phyloP scores from a whole-genome alignment of 1,284 basidiomycete genomes.

The Peniophora sp. region DNA sequence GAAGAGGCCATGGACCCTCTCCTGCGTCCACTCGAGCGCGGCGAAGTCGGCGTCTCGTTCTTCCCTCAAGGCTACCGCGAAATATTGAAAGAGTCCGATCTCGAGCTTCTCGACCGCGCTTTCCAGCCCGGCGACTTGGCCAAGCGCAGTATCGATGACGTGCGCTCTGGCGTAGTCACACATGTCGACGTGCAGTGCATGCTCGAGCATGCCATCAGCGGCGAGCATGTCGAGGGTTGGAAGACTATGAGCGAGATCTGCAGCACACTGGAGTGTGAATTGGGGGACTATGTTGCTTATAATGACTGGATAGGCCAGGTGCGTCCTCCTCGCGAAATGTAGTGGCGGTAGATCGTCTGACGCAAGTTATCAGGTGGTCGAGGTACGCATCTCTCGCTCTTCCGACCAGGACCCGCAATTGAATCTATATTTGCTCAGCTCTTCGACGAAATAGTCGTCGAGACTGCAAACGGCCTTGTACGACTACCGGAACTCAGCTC shows the following conservation, averaged over 20 bases:
- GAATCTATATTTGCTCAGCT: conserved; percentile 38
- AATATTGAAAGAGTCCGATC: conserved; percentile 64
- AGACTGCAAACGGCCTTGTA: conserved; percentile 52
- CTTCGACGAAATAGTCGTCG: conserved; percentile 79
- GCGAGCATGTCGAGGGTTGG: conserved; percentile 56
- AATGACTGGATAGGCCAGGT: conserved; percentile 90
- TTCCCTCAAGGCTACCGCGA: conserved; percentile 51
- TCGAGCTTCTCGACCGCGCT: conserved; percentile 72
- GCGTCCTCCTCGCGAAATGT: conserved; percentile 15
- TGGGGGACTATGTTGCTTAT: conserved; percentile 77
- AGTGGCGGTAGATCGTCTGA: conserved; percentile 1
- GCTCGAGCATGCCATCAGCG: conserved; percentile 72
- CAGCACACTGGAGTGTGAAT: conserved; percentile 50
- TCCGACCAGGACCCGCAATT: background rate
- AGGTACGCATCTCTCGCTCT: conserved; percentile 25
- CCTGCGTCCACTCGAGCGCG: conserved; percentile 65
- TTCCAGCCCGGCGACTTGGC: conserved; percentile 80
- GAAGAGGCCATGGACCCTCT: conserved; percentile 53
- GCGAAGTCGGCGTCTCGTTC: conserved; percentile 80
- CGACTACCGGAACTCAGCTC: conserved; percentile 71
- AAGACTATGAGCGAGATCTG: conserved; percentile 55
- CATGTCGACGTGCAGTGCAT: conserved; percentile 53
- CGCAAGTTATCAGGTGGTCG: conserved; percentile 32
- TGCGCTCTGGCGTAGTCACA: conserved; percentile 73
- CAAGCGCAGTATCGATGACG: conserved; percentile 70